Evolutionary conservation across 148 eudicot species (phyloP).

Genomic region (Amaranthus hypochondriacus): DNA sequence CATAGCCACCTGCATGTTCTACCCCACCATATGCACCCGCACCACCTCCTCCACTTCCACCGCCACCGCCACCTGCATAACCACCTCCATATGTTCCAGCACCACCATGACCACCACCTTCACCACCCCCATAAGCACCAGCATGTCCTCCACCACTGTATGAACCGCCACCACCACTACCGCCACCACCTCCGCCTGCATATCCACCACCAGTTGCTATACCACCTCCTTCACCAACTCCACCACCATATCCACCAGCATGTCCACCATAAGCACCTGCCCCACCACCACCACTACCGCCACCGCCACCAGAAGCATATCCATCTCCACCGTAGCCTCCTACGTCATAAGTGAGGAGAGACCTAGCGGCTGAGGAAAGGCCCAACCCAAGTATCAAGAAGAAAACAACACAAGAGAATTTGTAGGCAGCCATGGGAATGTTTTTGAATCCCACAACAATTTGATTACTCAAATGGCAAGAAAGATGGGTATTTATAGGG

Average conservation of each 20-base stretch:
- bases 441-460: constrained; percentile 16
- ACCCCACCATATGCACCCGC: constrained; percentile 23
- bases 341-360: constrained; percentile 40
- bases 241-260: constrained; percentile 23
- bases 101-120: constrained; percentile 31
- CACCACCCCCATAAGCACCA: constrained; percentile 40
- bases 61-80: constrained; percentile 25
- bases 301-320: constrained; percentile 25
- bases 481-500: constrained; percentile 44
- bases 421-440: constrained; percentile 42
- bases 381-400: constrained; percentile 43
- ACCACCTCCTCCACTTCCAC: constrained; percentile 31
- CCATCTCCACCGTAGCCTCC: constrained; percentile 22
- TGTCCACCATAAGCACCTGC: constrained; percentile 16
- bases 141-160: constrained; percentile 38
- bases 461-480: constrained; percentile 18
- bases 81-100: constrained; percentile 35
- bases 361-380: constrained; percentile 44
- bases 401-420: constrained; percentile 38
- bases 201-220: constrained; percentile 15
- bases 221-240: constrained; percentile 19
- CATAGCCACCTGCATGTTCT: constrained; percentile 24
- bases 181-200: constrained; percentile 24
- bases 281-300: constrained; percentile 26
- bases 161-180: constrained; percentile 28